These are phyloP conservation scores for Boehmeria nivea DNA, from an alignment of 306 rosid genomes.

Conservation along the genomic window DNA sequence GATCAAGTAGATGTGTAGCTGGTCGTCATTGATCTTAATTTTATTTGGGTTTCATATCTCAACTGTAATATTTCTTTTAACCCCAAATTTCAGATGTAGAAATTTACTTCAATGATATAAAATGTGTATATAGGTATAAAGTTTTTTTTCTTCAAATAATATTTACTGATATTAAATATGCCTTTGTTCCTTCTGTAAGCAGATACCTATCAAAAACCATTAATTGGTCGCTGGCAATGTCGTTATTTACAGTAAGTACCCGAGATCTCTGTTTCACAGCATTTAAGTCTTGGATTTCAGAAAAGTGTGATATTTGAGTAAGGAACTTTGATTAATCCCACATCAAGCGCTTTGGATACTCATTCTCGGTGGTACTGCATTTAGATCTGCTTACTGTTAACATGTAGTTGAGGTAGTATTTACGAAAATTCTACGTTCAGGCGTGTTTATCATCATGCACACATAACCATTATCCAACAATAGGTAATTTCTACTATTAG, in stretches of 20 bases:
- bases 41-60: constrained; percentile 6
- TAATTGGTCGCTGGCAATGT: constrained; percentile 83
- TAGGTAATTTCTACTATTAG: no score
- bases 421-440: no score
- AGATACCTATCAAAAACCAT: constrained; percentile 67
- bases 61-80: constrained; percentile 1
- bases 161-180: neutral
- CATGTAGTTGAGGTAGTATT: no score
- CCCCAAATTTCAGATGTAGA: neutral
- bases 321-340: neutral
- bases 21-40: neutral
- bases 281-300: neutral
- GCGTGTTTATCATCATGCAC: no score
- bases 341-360: no score
- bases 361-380: no score
- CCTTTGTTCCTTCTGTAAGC: constrained; percentile 24
- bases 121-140: neutral
- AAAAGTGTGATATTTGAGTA: neutral
- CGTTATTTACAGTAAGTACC: constrained; percentile 63
- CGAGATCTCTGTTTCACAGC: neutral
- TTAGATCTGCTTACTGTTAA: no score
- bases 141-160: neutral
- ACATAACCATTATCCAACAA: no score
- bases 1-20: constrained; percentile 2
- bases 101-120: neutral